Evolutionary conservation across 495 filamentous ascomycete genomes (phyloP), one percentile per base, ranked within the genome.

Genomic region (Xylaria telfairii): DNA sequence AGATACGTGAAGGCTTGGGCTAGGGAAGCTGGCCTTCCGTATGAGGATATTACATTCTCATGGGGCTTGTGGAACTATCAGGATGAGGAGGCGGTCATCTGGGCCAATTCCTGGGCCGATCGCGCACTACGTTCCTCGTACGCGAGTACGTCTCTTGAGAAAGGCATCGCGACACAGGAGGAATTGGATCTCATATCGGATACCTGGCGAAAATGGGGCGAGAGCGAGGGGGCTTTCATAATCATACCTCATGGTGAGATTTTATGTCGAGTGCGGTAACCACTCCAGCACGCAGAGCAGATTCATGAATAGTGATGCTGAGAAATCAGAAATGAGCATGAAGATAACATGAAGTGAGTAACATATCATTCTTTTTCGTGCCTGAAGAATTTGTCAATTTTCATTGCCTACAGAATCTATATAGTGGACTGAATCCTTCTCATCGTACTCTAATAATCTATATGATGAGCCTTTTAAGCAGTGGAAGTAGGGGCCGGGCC

Each of bases 231-330:
- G 65, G 86, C 77, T 12, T 88, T 87, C 84, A 87, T 85, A 77
- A 79, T 77, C 28, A 65, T 88, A 32, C 63, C 88, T 51, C 80
- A 87, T 79, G 86, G 85, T 46, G 80, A 90, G 78, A 82, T 90
- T 54, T 69, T 88, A 26, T 88, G 85, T 77, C 80, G 78, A 9
- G 67, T 63, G 32, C 46, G 47, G 2, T 67, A 37, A 42, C 5
- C 15, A 26, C 21, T 24, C 28, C 13, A 2, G 26, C 3, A 28
- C 19, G 19, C 37, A 59, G 54, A 37, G 0, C n/a, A 41, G 13
- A 61, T 15, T 1, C 9, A 42, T 21, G n/a, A 39, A 5, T 39
- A 7, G 8, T 26, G 7, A 41, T 24, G 41, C 12, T 41, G 19
- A n/a, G 4, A 34, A n/a, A 57, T 41, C 8, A n/a, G 4, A 34